Conservation (phyloP, 2,329 filamentous ascomycete genomes). For the Stachybotrys elegans region DNA sequence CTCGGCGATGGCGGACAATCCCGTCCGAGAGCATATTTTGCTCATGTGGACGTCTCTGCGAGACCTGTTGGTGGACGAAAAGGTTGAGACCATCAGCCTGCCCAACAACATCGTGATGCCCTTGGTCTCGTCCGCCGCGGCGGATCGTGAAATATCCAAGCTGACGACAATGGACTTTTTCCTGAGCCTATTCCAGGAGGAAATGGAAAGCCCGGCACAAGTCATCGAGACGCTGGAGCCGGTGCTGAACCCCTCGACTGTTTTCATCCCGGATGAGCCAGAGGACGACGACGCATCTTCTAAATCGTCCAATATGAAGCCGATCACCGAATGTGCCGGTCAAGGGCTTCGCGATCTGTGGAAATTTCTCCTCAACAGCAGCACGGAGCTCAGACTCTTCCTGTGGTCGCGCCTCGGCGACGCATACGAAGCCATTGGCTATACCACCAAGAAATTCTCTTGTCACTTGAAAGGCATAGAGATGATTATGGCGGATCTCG, state of each 20-base stretch:
- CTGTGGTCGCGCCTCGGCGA: slow-evolving; percentile 89
- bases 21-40: slow-evolving; percentile 51
- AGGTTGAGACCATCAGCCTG: slow-evolving; percentile 49
- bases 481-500: slow-evolving; percentile 63
- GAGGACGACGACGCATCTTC: slow-evolving; percentile 12
- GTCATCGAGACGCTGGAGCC: slow-evolving; percentile 92
- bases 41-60: slow-evolving; percentile 55
- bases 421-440: slow-evolving; percentile 80
- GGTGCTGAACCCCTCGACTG: slow-evolving; percentile 70
- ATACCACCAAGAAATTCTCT: slow-evolving; percentile 81
- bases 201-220: slow-evolving; percentile 72
- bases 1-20: slow-evolving; percentile 47
- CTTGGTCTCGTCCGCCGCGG: slow-evolving; percentile 74
- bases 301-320: slow-evolving; percentile 15
- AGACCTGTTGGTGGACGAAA: slow-evolving; percentile 40
- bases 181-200: slow-evolving; percentile 78
- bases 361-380: slow-evolving; percentile 77
- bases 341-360: slow-evolving; percentile 70
- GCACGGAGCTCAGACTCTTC: slow-evolving; percentile 76
- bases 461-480: slow-evolving; percentile 84
- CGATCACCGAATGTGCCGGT: slow-evolving; percentile 47
- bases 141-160: slow-evolving; percentile 86
- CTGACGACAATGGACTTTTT: slow-evolving; percentile 97
- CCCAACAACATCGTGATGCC: slow-evolving; percentile 87
- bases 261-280: slow-evolving; percentile 25